Evolutionary conservation across 441 rosid species (phyloP), one percentile per base, ranked within the genome.

Genomic region (Erodium chrysanthum): DNA sequence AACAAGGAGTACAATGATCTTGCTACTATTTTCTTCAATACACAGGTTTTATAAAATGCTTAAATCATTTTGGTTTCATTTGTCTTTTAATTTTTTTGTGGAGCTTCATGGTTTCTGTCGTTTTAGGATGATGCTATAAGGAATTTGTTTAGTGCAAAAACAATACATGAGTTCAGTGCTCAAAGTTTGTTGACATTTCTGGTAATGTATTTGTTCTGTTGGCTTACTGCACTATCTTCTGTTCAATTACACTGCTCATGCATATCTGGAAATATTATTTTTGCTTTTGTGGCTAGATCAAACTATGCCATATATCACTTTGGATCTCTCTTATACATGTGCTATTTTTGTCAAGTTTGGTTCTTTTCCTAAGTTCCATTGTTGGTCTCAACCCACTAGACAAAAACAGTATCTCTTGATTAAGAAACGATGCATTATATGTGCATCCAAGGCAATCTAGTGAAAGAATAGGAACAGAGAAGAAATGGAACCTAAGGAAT

Each of bases 111-210:
- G 50, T 31, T 1, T 35, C 54, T 70, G 25, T 70, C 72, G 48
- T 69, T 63, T 59, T 89, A 94, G 99, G 99, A 94, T 83, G 97
- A 94, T 81, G 99, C 99, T 60, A 94, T 91, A 73, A 87, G 99
- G 80, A 94, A 94, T 83, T 82, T 94, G 81, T 94, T 94, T 75
- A 94, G 99, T 76, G 96, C 99, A 54, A 94, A 91, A 76, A 94
- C 99, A 67, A 81, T 89, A 79, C 97, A 91, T 56, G 99, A 94
- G 79, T 94, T 80, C 76, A 94, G 96, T 77, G 92, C 99, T 54
- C 96, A 89, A 76, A 89, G 94, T 81, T 78, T 94, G 73, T 76
- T 91, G 81, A 89, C 99, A 20, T 94, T 91, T 82, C 85, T 91
- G 97, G 99, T 94, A 89, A 35, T 66, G 14, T 58, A 44, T 40